Conservation (phyloP, 805 yeast species). For the Suhomyces canberraensis region DNA sequence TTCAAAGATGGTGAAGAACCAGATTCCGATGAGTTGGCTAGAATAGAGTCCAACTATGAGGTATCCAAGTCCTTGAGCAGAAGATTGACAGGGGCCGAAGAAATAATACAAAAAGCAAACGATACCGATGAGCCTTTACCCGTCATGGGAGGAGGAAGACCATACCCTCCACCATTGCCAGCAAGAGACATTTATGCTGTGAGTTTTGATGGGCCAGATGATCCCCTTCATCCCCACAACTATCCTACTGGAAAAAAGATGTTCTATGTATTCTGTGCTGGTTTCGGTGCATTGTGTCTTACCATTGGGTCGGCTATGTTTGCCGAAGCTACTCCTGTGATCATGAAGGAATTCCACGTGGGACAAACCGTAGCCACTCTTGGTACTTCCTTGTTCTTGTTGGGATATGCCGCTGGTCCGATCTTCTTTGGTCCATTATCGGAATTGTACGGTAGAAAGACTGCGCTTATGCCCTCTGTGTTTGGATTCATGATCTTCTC, state of each 20-base stretch:
- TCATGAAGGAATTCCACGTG: slow-evolving; percentile 54
- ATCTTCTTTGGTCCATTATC: slow-evolving; percentile 37
- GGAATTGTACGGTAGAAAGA: slow-evolving; percentile 33
- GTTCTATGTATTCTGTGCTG: slow-evolving; percentile 24
- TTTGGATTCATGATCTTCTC: slow-evolving; percentile 32
- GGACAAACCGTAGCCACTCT: slow-evolving; percentile 68
- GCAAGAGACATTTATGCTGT: slow-evolving; percentile 57
- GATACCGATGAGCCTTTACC: slow-evolving; percentile 31
- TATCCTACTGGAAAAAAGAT: slow-evolving; percentile 37
- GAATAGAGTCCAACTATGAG: slow-evolving; percentile 21
- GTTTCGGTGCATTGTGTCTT: slow-evolving; percentile 27
- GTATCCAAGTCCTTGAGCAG: slow-evolving; percentile 19
- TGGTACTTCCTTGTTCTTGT: slow-evolving; percentile 74
- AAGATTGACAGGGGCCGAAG: slow-evolving; percentile 18
- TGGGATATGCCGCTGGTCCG: slow-evolving; percentile 94
- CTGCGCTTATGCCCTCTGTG: slow-evolving; percentile 43
- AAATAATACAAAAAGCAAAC: slow-evolving; percentile 16
- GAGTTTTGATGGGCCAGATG: slow-evolving; percentile 72
- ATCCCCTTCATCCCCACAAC: slow-evolving; percentile 78
- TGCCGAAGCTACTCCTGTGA: slow-evolving; percentile 53
- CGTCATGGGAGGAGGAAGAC: slow-evolving; percentile 59
- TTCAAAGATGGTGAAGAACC: neutral
- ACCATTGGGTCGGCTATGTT: slow-evolving; percentile 42
- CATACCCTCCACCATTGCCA: slow-evolving; percentile 60
- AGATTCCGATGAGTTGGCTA: slow-evolving; percentile 15